Conservation (phyloP, 2,329 filamentous ascomycete genomes). For the Penicillium rolfsii region DNA sequence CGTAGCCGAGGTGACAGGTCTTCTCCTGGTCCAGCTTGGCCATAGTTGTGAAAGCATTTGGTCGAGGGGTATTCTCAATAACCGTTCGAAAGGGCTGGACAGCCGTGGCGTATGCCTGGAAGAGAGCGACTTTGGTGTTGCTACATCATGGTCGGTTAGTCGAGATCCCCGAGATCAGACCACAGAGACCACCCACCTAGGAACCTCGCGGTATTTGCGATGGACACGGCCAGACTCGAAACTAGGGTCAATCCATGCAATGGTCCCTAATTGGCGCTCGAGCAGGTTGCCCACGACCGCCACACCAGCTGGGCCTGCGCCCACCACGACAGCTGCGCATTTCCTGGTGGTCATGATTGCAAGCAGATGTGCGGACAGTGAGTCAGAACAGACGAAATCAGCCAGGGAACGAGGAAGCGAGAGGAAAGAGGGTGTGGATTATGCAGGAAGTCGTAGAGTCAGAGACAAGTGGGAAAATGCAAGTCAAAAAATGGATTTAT, state of each 20-base stretch:
- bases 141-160: slow-evolving; percentile 32
- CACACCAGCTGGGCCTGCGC: slow-evolving; percentile 62
- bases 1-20: slow-evolving; percentile 61
- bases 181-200: slow-evolving; percentile 44
- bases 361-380: background rate
- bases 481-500: slow-evolving; percentile 18
- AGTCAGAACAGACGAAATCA: slow-evolving; percentile 4
- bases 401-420: background rate
- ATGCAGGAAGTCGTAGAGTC: background rate
- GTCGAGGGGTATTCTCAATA: slow-evolving; percentile 50
- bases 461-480: background rate
- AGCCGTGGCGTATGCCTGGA: slow-evolving; percentile 60
- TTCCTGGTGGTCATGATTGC: slow-evolving; percentile 35
- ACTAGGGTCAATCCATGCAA: slow-evolving; percentile 63
- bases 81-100: slow-evolving; percentile 58
- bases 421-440: background rate
- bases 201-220: slow-evolving; percentile 63
- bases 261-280: slow-evolving; percentile 55
- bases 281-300: slow-evolving; percentile 65
- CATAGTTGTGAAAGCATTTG: slow-evolving; percentile 60
- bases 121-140: slow-evolving; percentile 65
- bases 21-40: slow-evolving; percentile 59
- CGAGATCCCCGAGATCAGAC: background rate
- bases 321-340: slow-evolving; percentile 61
- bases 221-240: slow-evolving; percentile 60